These are phyloP conservation scores for Aspergillus avenaceus DNA, from an alignment of 495 filamentous ascomycete species.

Conservation along the genomic window DNA sequence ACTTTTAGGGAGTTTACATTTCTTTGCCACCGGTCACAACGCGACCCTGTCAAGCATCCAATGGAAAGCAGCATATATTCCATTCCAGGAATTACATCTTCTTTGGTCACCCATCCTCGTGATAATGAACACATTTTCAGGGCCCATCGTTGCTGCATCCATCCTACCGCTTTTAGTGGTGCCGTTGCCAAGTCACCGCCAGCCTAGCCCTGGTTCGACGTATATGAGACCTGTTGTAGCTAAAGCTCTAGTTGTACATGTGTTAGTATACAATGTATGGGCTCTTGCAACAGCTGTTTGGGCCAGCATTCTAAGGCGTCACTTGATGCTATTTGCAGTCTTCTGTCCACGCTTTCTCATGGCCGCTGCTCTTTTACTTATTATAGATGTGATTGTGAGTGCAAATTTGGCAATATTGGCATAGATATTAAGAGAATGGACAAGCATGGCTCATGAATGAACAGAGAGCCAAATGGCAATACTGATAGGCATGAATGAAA, in stretches of 20 bases:
- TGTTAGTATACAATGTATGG: constrained; percentile 3
- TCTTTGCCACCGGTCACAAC: constrained; percentile 95
- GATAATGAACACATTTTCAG: constrained; percentile 79
- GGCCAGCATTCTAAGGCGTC: constrained; percentile 76
- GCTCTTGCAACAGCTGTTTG: constrained; percentile 64
- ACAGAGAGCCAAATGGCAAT: too few relatives aligned
- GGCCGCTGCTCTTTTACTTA: constrained; percentile 61
- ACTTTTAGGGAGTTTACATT: constrained; percentile 80
- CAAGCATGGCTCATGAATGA: neutral
- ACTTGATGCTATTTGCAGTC: constrained; percentile 92
- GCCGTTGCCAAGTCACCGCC: constrained; percentile 39
- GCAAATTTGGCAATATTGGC: neutral
- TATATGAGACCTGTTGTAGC: too few relatives aligned
- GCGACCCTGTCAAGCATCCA: constrained; percentile 82
- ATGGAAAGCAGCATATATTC: constrained; percentile 91
- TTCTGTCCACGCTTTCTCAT: constrained; percentile 86
- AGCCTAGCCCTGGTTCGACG: too few relatives aligned
- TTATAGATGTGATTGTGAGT: constrained; percentile 52
- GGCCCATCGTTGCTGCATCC: constrained; percentile 75
- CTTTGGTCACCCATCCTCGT: constrained; percentile 81
- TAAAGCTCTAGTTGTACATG: constrained; percentile 32
- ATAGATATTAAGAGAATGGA: neutral
- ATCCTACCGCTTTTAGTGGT: constrained; percentile 63
- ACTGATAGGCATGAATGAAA: neutral
- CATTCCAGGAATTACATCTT: constrained; percentile 71